Conservation (phyloP, 1,284 basidiomycete genomes). For the Trichosporon ovoides region DNA sequence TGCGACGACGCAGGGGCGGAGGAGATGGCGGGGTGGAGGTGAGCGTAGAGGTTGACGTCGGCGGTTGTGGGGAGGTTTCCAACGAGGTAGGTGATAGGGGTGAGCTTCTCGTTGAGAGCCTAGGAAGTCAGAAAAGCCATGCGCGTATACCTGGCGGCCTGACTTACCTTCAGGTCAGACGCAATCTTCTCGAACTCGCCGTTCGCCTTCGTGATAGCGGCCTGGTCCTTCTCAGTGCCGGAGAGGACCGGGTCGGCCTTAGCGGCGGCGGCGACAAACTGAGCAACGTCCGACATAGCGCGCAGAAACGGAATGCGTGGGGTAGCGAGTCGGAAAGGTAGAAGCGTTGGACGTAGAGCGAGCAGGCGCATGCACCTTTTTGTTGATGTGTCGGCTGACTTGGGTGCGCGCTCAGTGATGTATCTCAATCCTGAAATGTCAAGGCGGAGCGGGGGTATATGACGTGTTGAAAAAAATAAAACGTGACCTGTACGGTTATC, state of each 20-base stretch:
- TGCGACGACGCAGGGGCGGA: slow-evolving; percentile 56
- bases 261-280: slow-evolving; percentile 42
- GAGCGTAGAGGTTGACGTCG: slow-evolving; percentile 77
- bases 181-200: slow-evolving; percentile 35
- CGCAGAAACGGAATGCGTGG: slow-evolving; percentile 12
- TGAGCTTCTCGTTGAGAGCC: slow-evolving; percentile 67
- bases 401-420: no score
- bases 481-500: not conserved
- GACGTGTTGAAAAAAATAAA: slow-evolving; percentile 1
- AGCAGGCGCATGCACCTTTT: slow-evolving; percentile 18
- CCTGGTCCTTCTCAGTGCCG: slow-evolving; percentile 42
- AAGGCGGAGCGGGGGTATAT: not conserved
- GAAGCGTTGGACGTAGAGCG: slow-evolving; percentile 9
- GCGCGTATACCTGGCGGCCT: no score
- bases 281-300: slow-evolving; percentile 36
- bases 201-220: slow-evolving; percentile 33
- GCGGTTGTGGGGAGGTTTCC: slow-evolving; percentile 71
- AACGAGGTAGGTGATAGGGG: slow-evolving; percentile 73
- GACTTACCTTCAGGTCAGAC: slow-evolving; percentile 40
- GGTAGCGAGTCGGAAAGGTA: slow-evolving; percentile 7
- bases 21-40: slow-evolving; percentile 63
- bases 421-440: slow-evolving; percentile 1
- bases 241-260: slow-evolving; percentile 39
- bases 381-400: no score
- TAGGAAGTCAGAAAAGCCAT: slow-evolving; percentile 48